Conservation (phyloP, 768 basidiomycete genomes). For the Tylopilus balloui region DNA sequence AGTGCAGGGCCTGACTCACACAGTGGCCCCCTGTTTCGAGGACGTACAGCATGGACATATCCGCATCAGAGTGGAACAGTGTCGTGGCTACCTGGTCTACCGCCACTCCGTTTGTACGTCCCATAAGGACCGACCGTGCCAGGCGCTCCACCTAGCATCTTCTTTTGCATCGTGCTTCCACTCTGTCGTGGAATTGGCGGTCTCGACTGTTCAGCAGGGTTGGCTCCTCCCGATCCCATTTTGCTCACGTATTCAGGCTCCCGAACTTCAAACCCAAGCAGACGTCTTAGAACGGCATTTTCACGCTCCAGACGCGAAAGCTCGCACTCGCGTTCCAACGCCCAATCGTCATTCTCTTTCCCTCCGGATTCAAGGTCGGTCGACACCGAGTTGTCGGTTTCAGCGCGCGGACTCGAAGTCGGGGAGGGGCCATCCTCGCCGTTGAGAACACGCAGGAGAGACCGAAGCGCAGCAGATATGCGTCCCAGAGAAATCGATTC, state of each 20-base stretch:
- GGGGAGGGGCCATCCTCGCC: slow-evolving; percentile 51
- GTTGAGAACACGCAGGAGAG: slow-evolving; percentile 60
- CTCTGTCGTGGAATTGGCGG: slow-evolving; percentile 10
- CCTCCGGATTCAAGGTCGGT: slow-evolving; percentile 23
- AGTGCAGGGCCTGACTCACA: no score
- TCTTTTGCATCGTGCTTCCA: slow-evolving; percentile 19
- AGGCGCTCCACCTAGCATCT: slow-evolving; percentile 32
- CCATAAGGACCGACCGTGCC: slow-evolving; percentile 42
- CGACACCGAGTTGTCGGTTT: neutral
- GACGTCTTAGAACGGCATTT: slow-evolving; percentile 72
- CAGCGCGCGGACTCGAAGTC: slow-evolving; percentile 1
- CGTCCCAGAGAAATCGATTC: slow-evolving; percentile 66
- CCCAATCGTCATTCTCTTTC: slow-evolving; percentile 61
- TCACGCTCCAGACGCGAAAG: slow-evolving; percentile 82
- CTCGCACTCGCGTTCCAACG: slow-evolving; percentile 88
- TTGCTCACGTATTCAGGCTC: slow-evolving; percentile 15
- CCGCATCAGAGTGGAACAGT: no score
- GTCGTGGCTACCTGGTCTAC: neutral
- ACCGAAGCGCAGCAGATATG: slow-evolving; percentile 64
- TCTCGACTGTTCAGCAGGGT: slow-evolving; percentile 13
- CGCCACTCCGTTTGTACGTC: slow-evolving; percentile 35
- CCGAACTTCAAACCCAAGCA: slow-evolving; percentile 51
- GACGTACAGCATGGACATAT: no score
- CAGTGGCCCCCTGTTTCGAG: no score
- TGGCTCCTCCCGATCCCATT: neutral